Conservation (phyloP, 2,329 filamentous ascomycete genomes). For the Aspergillus piperis region DNA sequence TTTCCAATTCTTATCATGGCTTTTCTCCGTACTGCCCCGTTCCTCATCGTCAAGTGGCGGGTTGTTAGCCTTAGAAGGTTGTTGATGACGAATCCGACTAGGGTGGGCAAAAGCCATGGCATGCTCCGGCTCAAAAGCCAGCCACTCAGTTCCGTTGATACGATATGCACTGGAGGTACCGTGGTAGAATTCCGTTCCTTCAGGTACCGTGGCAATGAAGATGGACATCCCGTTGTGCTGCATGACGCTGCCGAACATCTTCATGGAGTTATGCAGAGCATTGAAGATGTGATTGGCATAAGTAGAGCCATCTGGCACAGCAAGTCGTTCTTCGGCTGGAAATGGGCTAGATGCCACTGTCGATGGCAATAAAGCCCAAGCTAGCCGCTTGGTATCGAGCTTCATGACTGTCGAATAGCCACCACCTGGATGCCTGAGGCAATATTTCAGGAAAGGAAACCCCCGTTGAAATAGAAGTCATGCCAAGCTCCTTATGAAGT, state of each 20-base stretch:
- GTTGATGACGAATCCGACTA: not conserved
- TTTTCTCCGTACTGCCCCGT: not conserved
- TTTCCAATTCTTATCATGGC: not conserved
- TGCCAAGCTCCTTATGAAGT: not conserved
- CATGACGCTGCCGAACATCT: not conserved
- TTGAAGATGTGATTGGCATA: not conserved
- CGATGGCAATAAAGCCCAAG: not conserved
- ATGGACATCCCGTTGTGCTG: not conserved
- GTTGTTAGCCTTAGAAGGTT: not conserved
- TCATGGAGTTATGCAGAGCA: not conserved
- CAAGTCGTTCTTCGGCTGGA: not conserved
- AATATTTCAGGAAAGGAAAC: not conserved
- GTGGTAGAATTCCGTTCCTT: not conserved
- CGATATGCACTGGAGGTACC: not conserved
- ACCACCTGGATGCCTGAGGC: not conserved
- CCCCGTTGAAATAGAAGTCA: not conserved
- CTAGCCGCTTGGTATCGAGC: not conserved
- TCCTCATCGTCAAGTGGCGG: not conserved
- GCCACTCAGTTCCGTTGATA: not conserved
- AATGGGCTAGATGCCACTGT: not conserved
- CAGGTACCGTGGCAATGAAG: not conserved
- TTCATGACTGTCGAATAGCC: not conserved
- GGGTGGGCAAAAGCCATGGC: conserved; percentile 1
- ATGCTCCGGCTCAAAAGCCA: not conserved
- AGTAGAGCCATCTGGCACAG: not conserved